A percentile compares a stretch with the other conserved stretches of the same genome.
Conservation (phyloP, 768 basidiomycete genomes). For the Suillus subalutaceus region DNA sequence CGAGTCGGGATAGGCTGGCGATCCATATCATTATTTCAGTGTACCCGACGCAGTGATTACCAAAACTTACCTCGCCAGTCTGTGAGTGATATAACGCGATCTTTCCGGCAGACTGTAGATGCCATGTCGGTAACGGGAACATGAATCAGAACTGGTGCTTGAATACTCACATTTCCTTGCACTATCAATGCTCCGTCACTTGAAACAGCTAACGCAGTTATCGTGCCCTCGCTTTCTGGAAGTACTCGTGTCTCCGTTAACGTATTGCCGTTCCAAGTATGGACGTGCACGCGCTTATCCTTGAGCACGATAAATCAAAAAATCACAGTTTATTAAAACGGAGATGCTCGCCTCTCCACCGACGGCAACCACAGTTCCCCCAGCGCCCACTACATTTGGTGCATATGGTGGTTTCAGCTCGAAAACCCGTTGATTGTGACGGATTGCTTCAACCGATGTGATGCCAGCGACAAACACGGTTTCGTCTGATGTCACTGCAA, state of each 20-base stretch:
- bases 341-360: constrained; percentile 66
- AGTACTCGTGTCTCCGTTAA: constrained; percentile 59
- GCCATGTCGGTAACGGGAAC: background rate
- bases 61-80: constrained; percentile 3
- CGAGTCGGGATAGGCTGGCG: constrained; percentile 60
- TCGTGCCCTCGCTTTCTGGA: constrained; percentile 68
- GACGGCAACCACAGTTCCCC: constrained; percentile 59
- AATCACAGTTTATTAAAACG: constrained; percentile 4
- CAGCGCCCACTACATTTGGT: constrained; percentile 61
- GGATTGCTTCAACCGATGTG: constrained; percentile 59
- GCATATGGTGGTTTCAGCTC: constrained; percentile 53
- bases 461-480: constrained; percentile 63
- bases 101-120: constrained; percentile 72
- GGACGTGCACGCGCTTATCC: constrained; percentile 77
- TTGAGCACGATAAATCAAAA: constrained; percentile 30
- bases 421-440: constrained; percentile 68
- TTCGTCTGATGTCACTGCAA: constrained; percentile 60
- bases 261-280: constrained; percentile 68
- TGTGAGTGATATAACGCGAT: constrained; percentile 43
- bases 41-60: background rate
- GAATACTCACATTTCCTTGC: constrained; percentile 76
- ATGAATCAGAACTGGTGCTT: background rate
- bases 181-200: constrained; percentile 76
- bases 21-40: background rate
- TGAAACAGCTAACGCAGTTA: constrained; percentile 80